Conservation (phyloP, 1,284 basidiomycete genomes). For the Entoloma clypeatum region DNA sequence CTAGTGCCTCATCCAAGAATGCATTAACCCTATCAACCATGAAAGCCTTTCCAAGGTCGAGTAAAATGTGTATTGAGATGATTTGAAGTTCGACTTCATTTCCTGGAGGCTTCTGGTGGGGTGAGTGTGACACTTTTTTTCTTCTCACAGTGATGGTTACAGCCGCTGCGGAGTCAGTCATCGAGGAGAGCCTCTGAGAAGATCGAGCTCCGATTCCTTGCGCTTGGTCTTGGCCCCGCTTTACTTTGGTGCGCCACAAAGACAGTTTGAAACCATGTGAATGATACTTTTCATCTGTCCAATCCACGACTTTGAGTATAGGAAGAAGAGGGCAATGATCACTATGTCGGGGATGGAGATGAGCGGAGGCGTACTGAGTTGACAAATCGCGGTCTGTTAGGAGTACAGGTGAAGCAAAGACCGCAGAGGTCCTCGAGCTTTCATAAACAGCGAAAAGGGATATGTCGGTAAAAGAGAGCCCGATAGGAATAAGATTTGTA, state of each 20-base stretch:
- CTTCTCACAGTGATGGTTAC: conserved; percentile 8
- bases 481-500: conserved; percentile 10
- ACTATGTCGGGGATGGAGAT: conserved; percentile 36
- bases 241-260: conserved; percentile 47
- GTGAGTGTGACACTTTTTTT: background rate
- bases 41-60: conserved; percentile 58
- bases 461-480: conserved; percentile 41
- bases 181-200: background rate
- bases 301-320: conserved; percentile 55
- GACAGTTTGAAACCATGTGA: conserved; percentile 51
- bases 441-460: conserved; percentile 49
- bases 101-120: background rate
- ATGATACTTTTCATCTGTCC: conserved; percentile 47
- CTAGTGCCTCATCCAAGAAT: conserved; percentile 36
- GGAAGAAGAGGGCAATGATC: conserved; percentile 38
- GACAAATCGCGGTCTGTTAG: conserved; percentile 58
- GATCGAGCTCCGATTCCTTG: background rate
- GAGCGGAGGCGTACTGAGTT: conserved; percentile 43
- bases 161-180: conserved; percentile 4
- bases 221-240: conserved; percentile 1
- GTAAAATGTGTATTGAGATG: conserved; percentile 66
- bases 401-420: conserved; percentile 53
- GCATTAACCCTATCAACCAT: conserved; percentile 34
- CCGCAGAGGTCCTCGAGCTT: conserved; percentile 2
- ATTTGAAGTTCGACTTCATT: conserved; percentile 38